Base-by-base conservation (phyloP, 2,329 filamentous ascomycete species). In the Penicillium sp. region DNA sequence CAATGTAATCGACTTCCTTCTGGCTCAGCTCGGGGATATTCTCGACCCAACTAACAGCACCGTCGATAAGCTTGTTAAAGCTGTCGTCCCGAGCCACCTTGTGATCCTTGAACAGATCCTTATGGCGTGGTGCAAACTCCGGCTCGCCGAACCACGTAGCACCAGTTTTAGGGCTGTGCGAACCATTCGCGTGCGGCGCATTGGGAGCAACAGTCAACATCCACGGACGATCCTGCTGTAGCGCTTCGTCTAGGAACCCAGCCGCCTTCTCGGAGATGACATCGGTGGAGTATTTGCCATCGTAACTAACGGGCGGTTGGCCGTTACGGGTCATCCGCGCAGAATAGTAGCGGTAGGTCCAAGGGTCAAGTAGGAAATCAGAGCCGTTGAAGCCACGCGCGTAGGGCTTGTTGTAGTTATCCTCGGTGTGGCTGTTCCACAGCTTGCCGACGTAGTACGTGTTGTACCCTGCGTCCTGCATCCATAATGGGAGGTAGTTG, bases 401-500 rank as follows among this genome's bases (percentile, higher is more conserved):
- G 38, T 71, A 76, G 0, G 85, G 80, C 4, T 75, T 72, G 62
- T 86, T 71, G 63, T 87, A 89, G 52, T 86, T 89, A 0, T 76
- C 62, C 1, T 81, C 74, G 0, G 74, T 81, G 46, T 88, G 85
- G 0, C 79, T 75, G 57, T 90, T 90, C 71, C 87, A 86, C 4
- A 89, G 74, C 63, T 90, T 90, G 13, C 70, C 87, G 0, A 81
- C 82, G 60, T 89, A 90, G 62, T 87, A 89, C 0, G 86, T 89
- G 57, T 82, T 81, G 63, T 89, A 89, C 0, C 85, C 86, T 0
- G 80, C 81, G 4, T 80, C 67, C 57, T 88, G 84, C n/a, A 90
- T 69, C 86, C 87, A 90, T 0, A 89, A 66, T 0, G 86, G 87
- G 0, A 90, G 76, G 54, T 86, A 89, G 31, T 85, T 79, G 1